Conservation (phyloP, 2,329 filamentous ascomycete genomes). For the Epichloe coenophiala region DNA sequence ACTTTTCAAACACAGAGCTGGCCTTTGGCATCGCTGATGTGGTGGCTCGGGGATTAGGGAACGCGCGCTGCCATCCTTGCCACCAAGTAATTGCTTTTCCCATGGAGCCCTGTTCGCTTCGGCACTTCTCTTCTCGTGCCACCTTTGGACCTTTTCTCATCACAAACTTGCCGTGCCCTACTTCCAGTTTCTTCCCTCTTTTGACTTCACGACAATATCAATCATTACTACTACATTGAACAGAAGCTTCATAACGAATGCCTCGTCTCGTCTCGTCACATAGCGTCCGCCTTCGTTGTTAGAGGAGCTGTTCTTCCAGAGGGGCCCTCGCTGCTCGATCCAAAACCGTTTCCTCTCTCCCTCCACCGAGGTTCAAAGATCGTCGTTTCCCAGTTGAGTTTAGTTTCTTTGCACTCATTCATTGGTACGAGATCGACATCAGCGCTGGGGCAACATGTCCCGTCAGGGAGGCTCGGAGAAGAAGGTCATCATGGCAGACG, state of each 20-base stretch:
- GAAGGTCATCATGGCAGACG: constrained; percentile 14
- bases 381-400: background rate
- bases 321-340: background rate
- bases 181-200: background rate
- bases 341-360: background rate
- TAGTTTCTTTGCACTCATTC: background rate
- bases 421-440: background rate
- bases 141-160: background rate
- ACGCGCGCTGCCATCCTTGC: constrained; percentile 1
- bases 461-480: constrained; percentile 9
- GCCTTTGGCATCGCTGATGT: background rate
- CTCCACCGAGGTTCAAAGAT: background rate
- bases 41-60: background rate
- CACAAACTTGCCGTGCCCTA: background rate
- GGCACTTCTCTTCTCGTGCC: constrained; percentile 1
- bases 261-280: background rate
- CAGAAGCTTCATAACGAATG: background rate
- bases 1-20: background rate
- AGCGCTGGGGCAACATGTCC: constrained; percentile 6
- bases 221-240: background rate
- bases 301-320: background rate
- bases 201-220: background rate
- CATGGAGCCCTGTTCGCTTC: background rate
- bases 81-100: constrained; percentile 3
- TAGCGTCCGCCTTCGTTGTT: background rate